These are phyloP conservation scores for Aspergillus melleus DNA, from an alignment of 2,329 filamentous ascomycete genomes.

Conservation along the genomic window DNA sequence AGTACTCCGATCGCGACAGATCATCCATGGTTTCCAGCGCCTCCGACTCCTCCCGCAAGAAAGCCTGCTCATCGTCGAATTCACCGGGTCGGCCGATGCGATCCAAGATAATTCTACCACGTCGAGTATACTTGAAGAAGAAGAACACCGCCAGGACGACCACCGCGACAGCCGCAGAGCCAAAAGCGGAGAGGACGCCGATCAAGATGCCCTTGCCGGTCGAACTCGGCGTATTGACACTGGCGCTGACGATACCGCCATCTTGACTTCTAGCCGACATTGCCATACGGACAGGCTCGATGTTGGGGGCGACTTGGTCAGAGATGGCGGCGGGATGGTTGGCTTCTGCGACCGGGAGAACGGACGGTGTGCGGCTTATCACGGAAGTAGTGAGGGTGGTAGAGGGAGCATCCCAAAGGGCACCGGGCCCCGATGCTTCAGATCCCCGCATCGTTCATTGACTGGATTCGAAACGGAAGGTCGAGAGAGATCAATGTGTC, in stretches of 20 bases:
- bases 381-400: slow-evolving; percentile 35
- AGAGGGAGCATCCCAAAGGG: slow-evolving; percentile 35
- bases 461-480: slow-evolving; percentile 13
- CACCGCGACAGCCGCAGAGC: slow-evolving; percentile 81
- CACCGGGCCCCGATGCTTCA: slow-evolving; percentile 41
- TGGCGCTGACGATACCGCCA: slow-evolving; percentile 27
- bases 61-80: slow-evolving; percentile 96
- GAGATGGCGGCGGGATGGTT: slow-evolving; percentile 13
- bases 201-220: slow-evolving; percentile 83
- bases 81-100: slow-evolving; percentile 90
- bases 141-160: slow-evolving; percentile 80
- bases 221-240: slow-evolving; percentile 50
- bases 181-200: slow-evolving; percentile 90
- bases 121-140: slow-evolving; percentile 87
- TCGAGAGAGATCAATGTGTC: background rate
- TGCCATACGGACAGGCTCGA: slow-evolving; percentile 42
- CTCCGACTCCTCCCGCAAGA: slow-evolving; percentile 89
- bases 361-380: slow-evolving; percentile 28
- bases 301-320: slow-evolving; percentile 24
- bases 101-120: slow-evolving; percentile 88
- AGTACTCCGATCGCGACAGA: slow-evolving; percentile 81
- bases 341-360: slow-evolving; percentile 24
- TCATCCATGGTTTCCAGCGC: slow-evolving; percentile 96
- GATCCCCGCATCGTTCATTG: slow-evolving; percentile 42
- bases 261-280: slow-evolving; percentile 25